Conservation (phyloP, 2,329 filamentous ascomycete genomes). For the Xylogone sp. region DNA sequence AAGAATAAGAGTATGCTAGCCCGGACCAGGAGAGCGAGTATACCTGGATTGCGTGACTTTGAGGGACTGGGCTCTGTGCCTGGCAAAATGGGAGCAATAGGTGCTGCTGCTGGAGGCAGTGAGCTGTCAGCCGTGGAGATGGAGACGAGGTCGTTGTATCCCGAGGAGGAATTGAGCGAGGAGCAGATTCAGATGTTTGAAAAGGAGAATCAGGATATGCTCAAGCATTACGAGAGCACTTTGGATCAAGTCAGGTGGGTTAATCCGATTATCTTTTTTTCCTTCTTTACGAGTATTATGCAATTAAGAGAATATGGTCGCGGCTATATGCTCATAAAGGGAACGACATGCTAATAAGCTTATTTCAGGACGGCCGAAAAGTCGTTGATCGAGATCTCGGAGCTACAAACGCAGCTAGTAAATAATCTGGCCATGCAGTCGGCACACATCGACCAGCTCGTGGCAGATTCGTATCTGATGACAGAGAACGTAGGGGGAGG, state of each 20-base stretch:
- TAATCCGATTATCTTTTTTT: background rate
- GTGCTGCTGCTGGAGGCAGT: background rate
- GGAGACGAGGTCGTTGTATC: slow-evolving; percentile 18
- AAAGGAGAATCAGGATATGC: slow-evolving; percentile 86
- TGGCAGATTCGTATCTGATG: slow-evolving; percentile 77
- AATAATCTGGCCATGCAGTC: slow-evolving; percentile 82
- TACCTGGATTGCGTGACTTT: slow-evolving; percentile 23
- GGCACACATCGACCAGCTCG: slow-evolving; percentile 84
- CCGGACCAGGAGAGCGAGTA: slow-evolving; percentile 47
- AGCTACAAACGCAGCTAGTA: slow-evolving; percentile 85
- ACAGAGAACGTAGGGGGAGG: slow-evolving; percentile 83
- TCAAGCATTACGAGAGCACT: slow-evolving; percentile 91
- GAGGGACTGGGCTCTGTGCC: slow-evolving; percentile 12
- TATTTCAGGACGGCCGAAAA: slow-evolving; percentile 73
- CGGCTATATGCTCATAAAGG: too few relatives aligned
- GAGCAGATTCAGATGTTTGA: slow-evolving; percentile 94
- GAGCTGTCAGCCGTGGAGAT: slow-evolving; percentile 9
- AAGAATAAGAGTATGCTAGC: slow-evolving; percentile 84
- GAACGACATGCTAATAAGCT: background rate
- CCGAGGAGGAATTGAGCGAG: slow-evolving; percentile 54
- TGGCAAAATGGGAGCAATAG: slow-evolving; percentile 2
- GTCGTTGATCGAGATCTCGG: slow-evolving; percentile 87
- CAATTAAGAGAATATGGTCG: too few relatives aligned
- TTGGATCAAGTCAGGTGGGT: slow-evolving; percentile 85
- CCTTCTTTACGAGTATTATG: too few relatives aligned